A percentile compares a stretch with the other conserved stretches of the same genome.
Conservation (phyloP, 352 stramenopile species). For the Globisporangium nagaii region DNA sequence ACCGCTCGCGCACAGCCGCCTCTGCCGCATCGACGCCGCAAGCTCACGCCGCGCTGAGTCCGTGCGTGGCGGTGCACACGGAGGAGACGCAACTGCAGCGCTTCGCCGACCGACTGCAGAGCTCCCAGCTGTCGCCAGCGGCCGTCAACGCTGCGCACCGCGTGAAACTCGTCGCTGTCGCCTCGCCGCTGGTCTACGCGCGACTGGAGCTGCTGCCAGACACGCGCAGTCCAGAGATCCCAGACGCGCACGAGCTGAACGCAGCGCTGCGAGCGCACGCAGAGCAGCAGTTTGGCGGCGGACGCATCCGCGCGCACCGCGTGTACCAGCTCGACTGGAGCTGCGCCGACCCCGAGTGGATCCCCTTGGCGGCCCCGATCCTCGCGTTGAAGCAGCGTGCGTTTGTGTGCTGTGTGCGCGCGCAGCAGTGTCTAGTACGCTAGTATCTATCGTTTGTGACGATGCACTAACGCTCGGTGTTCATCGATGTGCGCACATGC, state of each 20-base stretch:
- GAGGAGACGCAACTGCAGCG: slow-evolving; percentile 26
- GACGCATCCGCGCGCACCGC: slow-evolving; percentile 41
- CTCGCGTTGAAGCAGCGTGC: slow-evolving; percentile 1
- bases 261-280: not conserved
- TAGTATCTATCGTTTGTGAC: no score
- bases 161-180: slow-evolving; percentile 5
- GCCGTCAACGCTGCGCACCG: not conserved
- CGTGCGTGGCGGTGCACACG: slow-evolving; percentile 23
- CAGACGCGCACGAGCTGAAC: not conserved
- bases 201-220: not conserved
- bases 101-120: slow-evolving; percentile 11
- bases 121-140: not conserved
- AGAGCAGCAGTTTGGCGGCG: slow-evolving; percentile 10
- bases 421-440: no score
- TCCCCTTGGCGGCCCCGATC: slow-evolving; percentile 10
- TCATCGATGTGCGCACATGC: not conserved
- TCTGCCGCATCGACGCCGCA: no score
- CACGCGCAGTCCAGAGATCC: not conserved
- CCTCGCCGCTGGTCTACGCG: slow-evolving; percentile 14
- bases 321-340: slow-evolving; percentile 43
- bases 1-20: not conserved
- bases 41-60: not conserved
- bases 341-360: slow-evolving; percentile 40
- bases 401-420: not conserved
- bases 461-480: not conserved